Percentiles rank a stretch among this genome's conserved stretches.
phyloP scores from a whole-genome alignment of 257 asterid species.

The Solanum clarkiae region DNA sequence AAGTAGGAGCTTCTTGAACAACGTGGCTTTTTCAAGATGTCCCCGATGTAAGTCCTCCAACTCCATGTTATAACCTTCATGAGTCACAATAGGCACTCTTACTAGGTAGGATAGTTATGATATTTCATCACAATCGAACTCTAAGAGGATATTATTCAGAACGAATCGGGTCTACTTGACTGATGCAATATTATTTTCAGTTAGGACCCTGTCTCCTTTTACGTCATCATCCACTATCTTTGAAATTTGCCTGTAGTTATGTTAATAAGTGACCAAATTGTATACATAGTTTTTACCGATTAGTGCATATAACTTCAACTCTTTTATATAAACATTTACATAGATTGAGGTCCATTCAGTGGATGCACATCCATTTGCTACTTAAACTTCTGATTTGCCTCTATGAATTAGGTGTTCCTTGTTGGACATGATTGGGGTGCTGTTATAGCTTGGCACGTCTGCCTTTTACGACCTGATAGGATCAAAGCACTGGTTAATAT shows the following conservation, averaged over 20 bases:
- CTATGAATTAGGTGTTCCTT: constrained; percentile 23
- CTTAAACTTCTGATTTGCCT: neutral
- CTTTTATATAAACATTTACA: neutral
- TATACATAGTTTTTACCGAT: neutral
- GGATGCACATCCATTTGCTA: neutral
- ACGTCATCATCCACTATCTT: neutral
- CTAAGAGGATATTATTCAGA: neutral
- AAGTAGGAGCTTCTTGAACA: neutral
- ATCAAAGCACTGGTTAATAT: constrained; percentile 67
- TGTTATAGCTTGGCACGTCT: constrained; percentile 58
- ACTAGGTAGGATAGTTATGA: neutral
- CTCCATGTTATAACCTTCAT: neutral
- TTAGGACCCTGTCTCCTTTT: neutral
- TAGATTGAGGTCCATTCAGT: neutral
- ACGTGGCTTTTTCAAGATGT: neutral
- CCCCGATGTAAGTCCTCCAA: neutral
- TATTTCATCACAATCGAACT: neutral
- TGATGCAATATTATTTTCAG: neutral
- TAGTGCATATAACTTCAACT: neutral
- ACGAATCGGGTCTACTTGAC: neutral
- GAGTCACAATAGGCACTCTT: neutral
- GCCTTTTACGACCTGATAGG: constrained; percentile 66
- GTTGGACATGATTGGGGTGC: constrained; percentile 99
- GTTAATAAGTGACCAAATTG: neutral
- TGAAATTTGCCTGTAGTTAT: neutral